Conservation (phyloP, 2,329 filamentous ascomycete species). For the Elsinoe perseae region DNA sequence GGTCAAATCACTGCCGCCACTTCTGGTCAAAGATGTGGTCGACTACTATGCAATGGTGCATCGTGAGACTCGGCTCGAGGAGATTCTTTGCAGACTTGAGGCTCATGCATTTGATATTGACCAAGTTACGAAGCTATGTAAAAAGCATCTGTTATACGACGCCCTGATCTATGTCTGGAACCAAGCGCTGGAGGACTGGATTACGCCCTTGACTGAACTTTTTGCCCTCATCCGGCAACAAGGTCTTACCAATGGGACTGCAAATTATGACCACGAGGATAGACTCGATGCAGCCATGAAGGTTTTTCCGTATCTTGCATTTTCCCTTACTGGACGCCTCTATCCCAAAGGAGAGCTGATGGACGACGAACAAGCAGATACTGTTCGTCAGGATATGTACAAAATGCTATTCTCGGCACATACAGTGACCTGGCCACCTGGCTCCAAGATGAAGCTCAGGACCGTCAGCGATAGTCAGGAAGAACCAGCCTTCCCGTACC, state of each 20-base stretch:
- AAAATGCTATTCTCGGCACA: constrained; percentile 88
- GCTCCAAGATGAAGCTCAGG: constrained; percentile 45
- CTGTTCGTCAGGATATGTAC: constrained; percentile 82
- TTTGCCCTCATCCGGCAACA: constrained; percentile 49
- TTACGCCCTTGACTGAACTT: constrained; percentile 82
- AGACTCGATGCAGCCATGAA: constrained; percentile 67
- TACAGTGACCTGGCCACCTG: constrained; percentile 65
- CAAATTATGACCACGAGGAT: constrained; percentile 46
- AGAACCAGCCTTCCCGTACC: constrained; percentile 75
- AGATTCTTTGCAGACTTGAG: constrained; percentile 89
- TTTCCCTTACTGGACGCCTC: constrained; percentile 77
- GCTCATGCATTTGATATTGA: constrained; percentile 89
- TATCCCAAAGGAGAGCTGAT: constrained; percentile 80
- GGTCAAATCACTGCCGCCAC: constrained; percentile 68
- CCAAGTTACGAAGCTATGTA: constrained; percentile 83
- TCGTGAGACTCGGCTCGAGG: constrained; percentile 72
- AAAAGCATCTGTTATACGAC: constrained; percentile 86
- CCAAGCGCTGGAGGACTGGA: constrained; percentile 76
- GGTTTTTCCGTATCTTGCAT: constrained; percentile 90
- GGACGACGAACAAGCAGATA: constrained; percentile 60
- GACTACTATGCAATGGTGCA: constrained; percentile 69
- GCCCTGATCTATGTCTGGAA: constrained; percentile 97
- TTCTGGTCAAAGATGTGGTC: constrained; percentile 78
- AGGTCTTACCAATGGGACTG: constrained; percentile 35
- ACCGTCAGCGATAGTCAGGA: constrained; percentile 48